Conservation (phyloP, 2,329 filamentous ascomycete species). For the Cercospora sp. region DNA sequence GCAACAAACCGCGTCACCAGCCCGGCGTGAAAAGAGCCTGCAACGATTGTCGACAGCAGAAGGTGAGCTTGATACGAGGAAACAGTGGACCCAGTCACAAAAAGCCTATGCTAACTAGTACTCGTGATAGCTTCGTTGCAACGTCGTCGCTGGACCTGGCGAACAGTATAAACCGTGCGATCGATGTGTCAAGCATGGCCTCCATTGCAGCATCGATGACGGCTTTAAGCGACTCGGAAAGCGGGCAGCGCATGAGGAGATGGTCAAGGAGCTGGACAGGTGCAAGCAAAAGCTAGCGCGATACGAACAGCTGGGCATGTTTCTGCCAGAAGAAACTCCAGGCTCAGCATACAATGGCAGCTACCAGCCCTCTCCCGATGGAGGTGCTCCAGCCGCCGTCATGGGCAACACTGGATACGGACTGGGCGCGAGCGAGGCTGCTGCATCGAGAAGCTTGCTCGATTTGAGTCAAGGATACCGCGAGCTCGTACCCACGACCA, state of each 20-base stretch:
- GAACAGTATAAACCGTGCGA: slow-evolving; percentile 68
- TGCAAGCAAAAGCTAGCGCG: slow-evolving; percentile 34
- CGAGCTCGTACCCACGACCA: slow-evolving; percentile 45
- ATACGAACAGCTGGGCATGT: slow-evolving; percentile 37
- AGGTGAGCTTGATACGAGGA: slow-evolving; percentile 54
- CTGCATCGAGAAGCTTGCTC: slow-evolving; percentile 41
- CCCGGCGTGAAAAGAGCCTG: slow-evolving; percentile 71
- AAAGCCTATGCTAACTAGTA: slow-evolving; percentile 9
- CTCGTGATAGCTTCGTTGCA: slow-evolving; percentile 68
- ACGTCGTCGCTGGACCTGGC: slow-evolving; percentile 73
- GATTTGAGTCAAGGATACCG: slow-evolving; percentile 43
- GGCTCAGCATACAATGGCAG: slow-evolving; percentile 28
- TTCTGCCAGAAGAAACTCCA: slow-evolving; percentile 29
- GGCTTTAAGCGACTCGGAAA: slow-evolving; percentile 86
- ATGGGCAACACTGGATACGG: slow-evolving; percentile 35
- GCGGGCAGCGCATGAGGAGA: slow-evolving; percentile 78
- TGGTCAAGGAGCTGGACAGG: slow-evolving; percentile 79
- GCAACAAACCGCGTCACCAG: slow-evolving; percentile 35
- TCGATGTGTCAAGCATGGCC: slow-evolving; percentile 74
- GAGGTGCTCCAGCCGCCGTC: slow-evolving; percentile 32
- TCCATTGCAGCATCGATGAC: slow-evolving; percentile 82
- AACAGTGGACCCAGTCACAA: slow-evolving; percentile 1
- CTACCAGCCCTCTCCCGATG: slow-evolving; percentile 30
- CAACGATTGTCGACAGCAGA: slow-evolving; percentile 83
- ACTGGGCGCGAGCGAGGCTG: slow-evolving; percentile 42